Conservation (phyloP, 495 filamentous ascomycete species). For the Cryomyces antarcticus region DNA sequence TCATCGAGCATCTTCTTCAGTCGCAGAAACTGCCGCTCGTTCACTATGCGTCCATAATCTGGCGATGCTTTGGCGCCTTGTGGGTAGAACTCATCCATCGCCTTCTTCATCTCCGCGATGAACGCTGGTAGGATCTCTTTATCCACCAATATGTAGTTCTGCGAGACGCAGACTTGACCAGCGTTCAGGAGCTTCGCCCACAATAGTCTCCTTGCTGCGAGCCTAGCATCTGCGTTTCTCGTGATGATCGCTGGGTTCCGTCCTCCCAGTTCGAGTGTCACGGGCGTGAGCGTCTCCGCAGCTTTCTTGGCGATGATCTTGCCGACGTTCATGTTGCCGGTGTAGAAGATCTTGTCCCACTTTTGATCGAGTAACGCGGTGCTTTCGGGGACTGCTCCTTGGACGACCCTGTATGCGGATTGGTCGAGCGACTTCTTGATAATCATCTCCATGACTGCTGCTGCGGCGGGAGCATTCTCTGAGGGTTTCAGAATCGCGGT, state of each 20-base stretch:
- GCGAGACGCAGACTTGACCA: constrained; percentile 73
- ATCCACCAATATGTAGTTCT: constrained; percentile 79
- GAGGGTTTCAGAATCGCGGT: constrained; percentile 79
- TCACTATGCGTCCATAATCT: constrained; percentile 65
- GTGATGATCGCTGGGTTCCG: constrained; percentile 79
- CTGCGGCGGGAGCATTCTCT: constrained; percentile 54
- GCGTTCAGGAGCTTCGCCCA: constrained; percentile 77
- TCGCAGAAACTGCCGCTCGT: constrained; percentile 55
- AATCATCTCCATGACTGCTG: constrained; percentile 60
- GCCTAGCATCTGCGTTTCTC: constrained; percentile 51
- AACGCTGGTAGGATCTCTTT: constrained; percentile 48
- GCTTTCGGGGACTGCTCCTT: constrained; percentile 62
- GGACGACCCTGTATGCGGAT: constrained; percentile 55
- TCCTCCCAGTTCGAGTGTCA: constrained; percentile 76
- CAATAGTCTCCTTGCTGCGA: constrained; percentile 67
- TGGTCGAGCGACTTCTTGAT: constrained; percentile 54
- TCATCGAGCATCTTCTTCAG: constrained; percentile 75
- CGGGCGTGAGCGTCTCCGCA: constrained; percentile 76
- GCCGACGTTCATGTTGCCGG: constrained; percentile 55
- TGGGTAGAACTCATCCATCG: constrained; percentile 65
- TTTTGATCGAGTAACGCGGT: constrained; percentile 65
- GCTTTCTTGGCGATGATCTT: constrained; percentile 82
- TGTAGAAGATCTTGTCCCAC: constrained; percentile 98
- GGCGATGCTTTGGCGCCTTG: constrained; percentile 51
- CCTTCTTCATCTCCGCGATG: constrained; percentile 49